A percentile compares a stretch with the other conserved stretches of the same genome.
Evolutionary conservation across 345 rosid genomes (phyloP).

Genomic region (Stellera chamaejasme): DNA sequence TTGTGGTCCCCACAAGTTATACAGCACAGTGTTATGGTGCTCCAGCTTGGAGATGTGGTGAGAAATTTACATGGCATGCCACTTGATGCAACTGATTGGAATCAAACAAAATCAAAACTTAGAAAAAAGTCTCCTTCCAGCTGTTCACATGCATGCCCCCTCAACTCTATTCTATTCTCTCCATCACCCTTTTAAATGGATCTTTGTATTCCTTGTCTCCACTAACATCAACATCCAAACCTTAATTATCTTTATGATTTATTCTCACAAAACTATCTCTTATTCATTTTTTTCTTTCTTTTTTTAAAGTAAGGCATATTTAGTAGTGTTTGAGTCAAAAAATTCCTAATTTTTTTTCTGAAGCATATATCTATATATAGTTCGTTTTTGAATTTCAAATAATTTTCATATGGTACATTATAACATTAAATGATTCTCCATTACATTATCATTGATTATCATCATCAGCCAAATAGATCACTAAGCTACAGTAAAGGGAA

Average conservation of each 20-base stretch:
- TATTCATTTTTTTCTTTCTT: too few relatives aligned
- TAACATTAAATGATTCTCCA: slow-evolving; percentile 2
- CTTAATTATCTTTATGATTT: background rate
- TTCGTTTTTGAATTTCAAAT: background rate
- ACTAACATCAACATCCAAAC: slow-evolving; percentile 9
- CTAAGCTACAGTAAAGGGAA: slow-evolving; percentile 7
- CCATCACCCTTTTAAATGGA: slow-evolving; percentile 20
- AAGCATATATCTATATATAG: slow-evolving; percentile 14
- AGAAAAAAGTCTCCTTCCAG: slow-evolving; percentile 8
- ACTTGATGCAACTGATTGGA: background rate
- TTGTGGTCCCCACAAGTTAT: background rate
- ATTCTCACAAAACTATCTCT: too few relatives aligned
- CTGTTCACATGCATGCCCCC: slow-evolving; percentile 21
- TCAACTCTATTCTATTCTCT: background rate
- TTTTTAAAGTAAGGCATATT: too few relatives aligned
- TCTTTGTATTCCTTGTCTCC: slow-evolving; percentile 9
- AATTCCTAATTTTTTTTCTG: too few relatives aligned
- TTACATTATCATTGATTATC: slow-evolving; percentile 13
- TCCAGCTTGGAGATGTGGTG: slow-evolving; percentile 3
- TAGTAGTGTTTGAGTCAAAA: background rate
- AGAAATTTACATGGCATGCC: background rate
- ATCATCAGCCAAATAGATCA: slow-evolving; percentile 17
- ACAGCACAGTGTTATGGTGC: slow-evolving; percentile 7
- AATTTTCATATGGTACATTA: background rate
- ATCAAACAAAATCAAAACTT: slow-evolving; percentile 1